Evolutionary conservation across 169 alveolate species (phyloP), one percentile per base, ranked within the genome.

Genomic region (Nephromyces sp.): DNA sequence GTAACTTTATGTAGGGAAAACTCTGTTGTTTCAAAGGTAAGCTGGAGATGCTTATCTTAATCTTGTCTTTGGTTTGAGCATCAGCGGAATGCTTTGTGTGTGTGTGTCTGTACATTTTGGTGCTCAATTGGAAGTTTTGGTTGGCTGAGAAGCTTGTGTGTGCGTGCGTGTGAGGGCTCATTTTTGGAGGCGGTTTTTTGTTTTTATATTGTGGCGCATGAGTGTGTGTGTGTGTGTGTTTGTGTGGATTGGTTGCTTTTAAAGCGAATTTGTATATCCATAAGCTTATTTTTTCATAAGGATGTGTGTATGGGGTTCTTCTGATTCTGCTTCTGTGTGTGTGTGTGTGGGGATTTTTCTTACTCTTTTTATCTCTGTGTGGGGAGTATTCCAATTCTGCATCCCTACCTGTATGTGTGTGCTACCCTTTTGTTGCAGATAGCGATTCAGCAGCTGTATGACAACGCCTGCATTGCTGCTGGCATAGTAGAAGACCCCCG

Each of bases 401-500:
- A 31, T 22, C 22, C 27, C 22, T 27, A 21, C 6, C 33, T 3
- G 34, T 24, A 3, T 64, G 0, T 15, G 43, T 6, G 8, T 4
- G 51, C 24, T n/a, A 29, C 8, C 24, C 24, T 8, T 1, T 35
- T 29, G 51, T 0, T 43, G 64, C 53, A 73, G 76, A 6, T 63
- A 31, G 3, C 67, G 76, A 81, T 74, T 32, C 81, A 82, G 72
- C 94, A 88, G 83, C 84, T 91, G 6, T 87, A 78, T 65, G 96
- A 91, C 86, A 91, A 89, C 75, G 96, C 96, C 5, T 84, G 92
- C 72, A 87, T 91, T 35, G 96, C 96, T 2, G 96, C 96, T 5
- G 96, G 96, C 29, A 87, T 89, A 35, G 85, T 91, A 74, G 96
- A 91, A 63, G 96, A 91, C 52, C 96, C 96, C 5, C 83, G 93